These are phyloP conservation scores for Parafenestella ontariensis DNA, from an alignment of 2,329 filamentous ascomycete genomes.

Conservation along the genomic window DNA sequence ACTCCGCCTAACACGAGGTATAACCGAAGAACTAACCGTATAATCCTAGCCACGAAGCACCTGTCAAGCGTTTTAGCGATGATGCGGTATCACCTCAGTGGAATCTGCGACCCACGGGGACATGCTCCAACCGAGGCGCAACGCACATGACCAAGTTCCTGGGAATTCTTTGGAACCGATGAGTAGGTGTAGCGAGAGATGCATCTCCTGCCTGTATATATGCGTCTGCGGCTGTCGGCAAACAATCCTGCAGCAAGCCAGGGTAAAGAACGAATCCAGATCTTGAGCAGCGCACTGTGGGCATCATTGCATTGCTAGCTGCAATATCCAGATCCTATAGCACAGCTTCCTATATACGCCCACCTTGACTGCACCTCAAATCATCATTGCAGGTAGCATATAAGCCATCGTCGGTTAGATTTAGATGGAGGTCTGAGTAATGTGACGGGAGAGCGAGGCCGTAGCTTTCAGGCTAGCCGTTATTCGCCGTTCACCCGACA, in stretches of 20 bases:
- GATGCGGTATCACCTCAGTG: neutral
- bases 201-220: neutral
- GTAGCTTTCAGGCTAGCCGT: neutral
- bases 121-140: neutral
- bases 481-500: constrained; percentile 1
- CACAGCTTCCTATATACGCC: neutral
- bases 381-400: neutral
- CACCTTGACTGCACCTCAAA: neutral
- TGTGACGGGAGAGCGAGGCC: neutral
- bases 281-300: constrained; percentile 11
- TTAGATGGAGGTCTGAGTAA: neutral
- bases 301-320: constrained; percentile 20
- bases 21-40: neutral
- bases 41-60: neutral
- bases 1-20: constrained; percentile 3
- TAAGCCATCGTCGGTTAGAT: neutral
- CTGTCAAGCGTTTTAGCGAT: neutral
- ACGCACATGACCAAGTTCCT: neutral
- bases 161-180: neutral
- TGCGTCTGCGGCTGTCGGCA: constrained; percentile 5
- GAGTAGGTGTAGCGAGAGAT: neutral
- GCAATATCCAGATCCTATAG: neutral
- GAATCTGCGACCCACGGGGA: neutral
- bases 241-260: constrained; percentile 11
- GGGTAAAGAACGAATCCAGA: constrained; percentile 1